Evolutionary conservation across 2,329 filamentous ascomycete species (phyloP), one percentile per base, ranked within the genome.

Genomic region (Sordariomycetes sp.): DNA sequence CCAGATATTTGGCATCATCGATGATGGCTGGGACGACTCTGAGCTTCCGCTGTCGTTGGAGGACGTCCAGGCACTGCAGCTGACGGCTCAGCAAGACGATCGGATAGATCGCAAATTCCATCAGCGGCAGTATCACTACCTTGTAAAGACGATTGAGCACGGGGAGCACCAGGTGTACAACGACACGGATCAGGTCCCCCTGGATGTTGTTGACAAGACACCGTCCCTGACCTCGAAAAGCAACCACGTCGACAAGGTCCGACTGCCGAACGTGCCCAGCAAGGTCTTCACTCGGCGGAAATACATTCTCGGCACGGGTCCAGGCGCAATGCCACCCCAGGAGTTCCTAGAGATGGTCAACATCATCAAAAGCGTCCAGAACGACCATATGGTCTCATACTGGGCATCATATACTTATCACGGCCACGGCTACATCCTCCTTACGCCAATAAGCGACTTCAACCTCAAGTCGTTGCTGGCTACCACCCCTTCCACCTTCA

Each of bases 21-120:
- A 87, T 54, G 76, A 82, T 48, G 81, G 78, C 16, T 86, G 81
- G 81, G 79, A 83, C 44, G 83, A 88, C 47, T 70, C 75, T 34
- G 82, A 88, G 56, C 62, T 88, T 27, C 83, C 83, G 5, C 66
- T 87, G 31, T 64, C 75, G 5, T 61, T 72, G 34, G 76, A 82
- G 33, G 73, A 82, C 39, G 70, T 86, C 30, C 68, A 72, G 44
- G 71, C 72, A 30, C 67, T 86, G 14, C 66, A 69, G 20, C 60
- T 86, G 28, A 75, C 75, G 1, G 65, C 70, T 16, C 57, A 64
- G 17, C 70, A 66, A 32, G 73, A 85, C 50, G 70, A 77, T 38
- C 70, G 68, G 36, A 50, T 82, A n/a, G 78, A 83, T 45, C 71
- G 64, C 50, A 79, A 68, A 44, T 86, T 87, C 50, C 82, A 79